Evolutionary conservation across 805 yeast genomes (phyloP), one percentile per base, ranked within the genome.

Genomic region (Candida pseudoglaebosa): DNA sequence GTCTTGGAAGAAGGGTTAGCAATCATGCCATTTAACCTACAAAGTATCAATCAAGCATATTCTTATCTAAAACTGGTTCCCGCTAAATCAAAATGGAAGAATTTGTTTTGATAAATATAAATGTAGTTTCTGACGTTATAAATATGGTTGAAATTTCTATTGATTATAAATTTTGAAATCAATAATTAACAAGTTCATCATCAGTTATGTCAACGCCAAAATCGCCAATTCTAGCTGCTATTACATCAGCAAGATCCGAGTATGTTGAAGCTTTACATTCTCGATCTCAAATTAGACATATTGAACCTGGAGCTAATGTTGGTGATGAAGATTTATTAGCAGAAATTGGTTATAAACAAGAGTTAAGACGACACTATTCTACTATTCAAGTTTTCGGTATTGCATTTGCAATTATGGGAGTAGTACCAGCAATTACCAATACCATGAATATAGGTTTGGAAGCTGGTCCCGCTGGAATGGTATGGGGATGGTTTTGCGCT

Each of bases 401-500:
- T 40, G 82, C 86, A 3, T 80, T 79, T 51, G 70, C 78, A 18
- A 79, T 82, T 53, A 80, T 82, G 85, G 83, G 85, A 12, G 56
- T 82, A 35, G 60, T 81, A 30, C 84, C 84, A 1, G 72, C 81
- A 16, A 75, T 80, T 34, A 73, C 83, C 0, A 73, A 83, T 2
- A 65, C 70, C 21, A 53, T 79, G 24, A 62, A 61, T 7, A 64
- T 67, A 28, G 80, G 80, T 16, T 61, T 81, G 10, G 54, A 73
- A 18, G 75, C 82, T 0, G 87, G 87, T 5, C 77, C 84, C 0
- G 77, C 70, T 5, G 80, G 80, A 9, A 66, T 79, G 38, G 64
- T 80, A 4, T 82, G 88, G 88, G 82, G 84, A 34, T 82, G 89
- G 89, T 57, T 78, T 33, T 50, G 77, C 10, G 71, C 84, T 20